Evolutionary conservation across 257 asterid genomes (phyloP).

Genomic region (Verbena officinalis): DNA sequence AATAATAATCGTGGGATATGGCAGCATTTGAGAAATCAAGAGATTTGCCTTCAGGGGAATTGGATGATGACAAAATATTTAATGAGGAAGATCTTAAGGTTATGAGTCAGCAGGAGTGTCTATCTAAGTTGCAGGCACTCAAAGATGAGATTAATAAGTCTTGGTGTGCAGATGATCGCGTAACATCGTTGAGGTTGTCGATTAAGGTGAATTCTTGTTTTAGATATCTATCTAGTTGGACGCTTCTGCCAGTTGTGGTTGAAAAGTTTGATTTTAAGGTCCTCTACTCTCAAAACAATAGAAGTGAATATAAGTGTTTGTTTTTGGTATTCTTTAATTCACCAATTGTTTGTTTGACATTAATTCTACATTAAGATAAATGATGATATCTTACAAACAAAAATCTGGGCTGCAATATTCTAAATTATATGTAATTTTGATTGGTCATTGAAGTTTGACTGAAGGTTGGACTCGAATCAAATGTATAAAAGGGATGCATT

Average conservation of each 20-base stretch:
- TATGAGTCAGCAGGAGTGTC: slow-evolving; percentile 70
- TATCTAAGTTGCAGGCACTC: slow-evolving; percentile 65
- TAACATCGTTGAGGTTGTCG: slow-evolving; percentile 76
- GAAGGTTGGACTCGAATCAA: background rate
- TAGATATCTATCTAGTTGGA: background rate
- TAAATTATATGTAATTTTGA: background rate
- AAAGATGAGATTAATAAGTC: slow-evolving; percentile 68
- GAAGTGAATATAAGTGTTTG: background rate
- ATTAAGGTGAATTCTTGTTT: slow-evolving; percentile 61
- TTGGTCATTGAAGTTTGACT: slow-evolving; percentile 8
- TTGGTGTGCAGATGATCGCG: slow-evolving; percentile 77
- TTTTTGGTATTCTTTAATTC: slow-evolving; percentile 1
- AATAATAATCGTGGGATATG: slow-evolving; percentile 21
- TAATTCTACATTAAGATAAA: slow-evolving; percentile 3
- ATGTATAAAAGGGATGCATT: background rate
- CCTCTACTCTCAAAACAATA: slow-evolving; percentile 13
- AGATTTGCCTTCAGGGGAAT: slow-evolving; percentile 59
- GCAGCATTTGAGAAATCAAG: slow-evolving; percentile 11
- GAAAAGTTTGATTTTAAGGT: slow-evolving; percentile 1
- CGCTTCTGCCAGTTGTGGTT: slow-evolving; percentile 17
- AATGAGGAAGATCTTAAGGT: slow-evolving; percentile 58
- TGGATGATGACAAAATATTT: slow-evolving; percentile 50
- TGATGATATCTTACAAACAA: background rate
- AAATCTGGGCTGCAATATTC: background rate
- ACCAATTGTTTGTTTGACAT: slow-evolving; percentile 7